These are phyloP conservation scores for Rhexocercosporidium sp. DNA, from an alignment of 2,329 filamentous ascomycete species.

Conservation along the genomic window DNA sequence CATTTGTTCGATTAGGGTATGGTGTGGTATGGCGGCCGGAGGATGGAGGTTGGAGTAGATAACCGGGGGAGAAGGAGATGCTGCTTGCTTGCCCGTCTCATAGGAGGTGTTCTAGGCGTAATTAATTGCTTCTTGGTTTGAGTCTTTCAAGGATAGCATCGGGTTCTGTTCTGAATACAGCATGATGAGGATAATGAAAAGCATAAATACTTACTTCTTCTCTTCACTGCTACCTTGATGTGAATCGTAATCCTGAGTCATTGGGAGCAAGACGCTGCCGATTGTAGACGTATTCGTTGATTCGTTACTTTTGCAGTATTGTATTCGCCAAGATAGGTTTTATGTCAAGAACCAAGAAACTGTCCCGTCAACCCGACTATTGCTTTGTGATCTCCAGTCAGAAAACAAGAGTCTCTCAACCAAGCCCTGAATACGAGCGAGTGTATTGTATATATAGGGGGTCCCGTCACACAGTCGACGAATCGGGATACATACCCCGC, in stretches of 20 bases:
- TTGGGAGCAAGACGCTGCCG: not conserved
- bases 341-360: not conserved
- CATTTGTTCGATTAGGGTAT: slow-evolving; percentile 20
- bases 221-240: not conserved
- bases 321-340: too few species aligned
- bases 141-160: slow-evolving; percentile 15
- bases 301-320: too few species aligned
- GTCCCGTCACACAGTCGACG: too few species aligned
- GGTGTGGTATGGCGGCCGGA: not conserved
- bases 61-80: slow-evolving; percentile 1
- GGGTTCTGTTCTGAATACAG: slow-evolving; percentile 25
- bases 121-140: slow-evolving; percentile 21
- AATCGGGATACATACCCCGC: too few species aligned
- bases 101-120: slow-evolving; percentile 25
- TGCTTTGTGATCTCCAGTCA: too few species aligned
- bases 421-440: too few species aligned
- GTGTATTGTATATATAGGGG: too few species aligned
- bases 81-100: slow-evolving; percentile 15
- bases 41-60: slow-evolving; percentile 9
- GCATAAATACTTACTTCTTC: slow-evolving; percentile 17
- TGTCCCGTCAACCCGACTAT: not conserved
- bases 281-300: too few species aligned
- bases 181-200: slow-evolving; percentile 26
- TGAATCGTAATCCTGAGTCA: not conserved
- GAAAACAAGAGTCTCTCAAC: too few species aligned